Percentiles rank a stretch among this genome's conserved stretches.
Conservation (phyloP, 306 rosid species). For the Pyrus communis region DNA sequence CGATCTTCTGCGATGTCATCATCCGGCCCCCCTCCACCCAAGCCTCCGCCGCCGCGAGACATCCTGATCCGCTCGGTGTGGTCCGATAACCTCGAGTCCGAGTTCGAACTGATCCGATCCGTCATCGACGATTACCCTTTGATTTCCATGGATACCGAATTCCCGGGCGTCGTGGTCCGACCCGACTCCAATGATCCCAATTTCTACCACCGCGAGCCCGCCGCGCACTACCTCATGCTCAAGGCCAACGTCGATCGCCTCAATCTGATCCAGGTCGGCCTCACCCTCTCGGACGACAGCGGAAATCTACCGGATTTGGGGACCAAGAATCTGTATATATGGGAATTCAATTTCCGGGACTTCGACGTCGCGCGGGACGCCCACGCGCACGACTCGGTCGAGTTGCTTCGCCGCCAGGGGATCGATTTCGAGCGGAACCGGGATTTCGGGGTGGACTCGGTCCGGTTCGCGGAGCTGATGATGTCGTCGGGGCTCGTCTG, state of each 20-base stretch:
- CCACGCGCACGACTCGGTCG: conserved; percentile 53
- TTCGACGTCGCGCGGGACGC: conserved; percentile 50
- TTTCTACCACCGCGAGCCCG: background rate
- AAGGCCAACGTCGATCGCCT: conserved; percentile 75
- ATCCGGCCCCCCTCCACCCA: background rate
- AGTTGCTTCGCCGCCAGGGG: conserved; percentile 49
- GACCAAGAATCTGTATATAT: conserved; percentile 20
- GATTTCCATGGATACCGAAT: conserved; percentile 75
- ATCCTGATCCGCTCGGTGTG: conserved; percentile 52
- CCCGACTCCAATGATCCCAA: conserved; percentile 22
- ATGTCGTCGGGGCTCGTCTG: conserved; percentile 70
- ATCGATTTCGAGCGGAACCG: conserved; percentile 49
- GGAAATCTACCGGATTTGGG: conserved; percentile 58
- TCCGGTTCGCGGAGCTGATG: conserved; percentile 48
- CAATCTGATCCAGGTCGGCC: conserved; percentile 60
- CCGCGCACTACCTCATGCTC: conserved; percentile 32
- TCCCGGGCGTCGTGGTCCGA: conserved; percentile 61
- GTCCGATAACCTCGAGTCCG: conserved; percentile 43
- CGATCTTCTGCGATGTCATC: conserved; percentile 19
- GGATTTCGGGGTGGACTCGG: conserved; percentile 34
- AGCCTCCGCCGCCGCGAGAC: background rate
- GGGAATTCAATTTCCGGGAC: conserved; percentile 68
- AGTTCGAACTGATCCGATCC: conserved; percentile 39
- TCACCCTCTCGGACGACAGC: conserved; percentile 38
- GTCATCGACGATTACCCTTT: conserved; percentile 28